Percentiles rank a stretch among this genome's conserved stretches.
Conservation (phyloP, 371 early-diverging fungal species). For the Mortierella sp. region DNA sequence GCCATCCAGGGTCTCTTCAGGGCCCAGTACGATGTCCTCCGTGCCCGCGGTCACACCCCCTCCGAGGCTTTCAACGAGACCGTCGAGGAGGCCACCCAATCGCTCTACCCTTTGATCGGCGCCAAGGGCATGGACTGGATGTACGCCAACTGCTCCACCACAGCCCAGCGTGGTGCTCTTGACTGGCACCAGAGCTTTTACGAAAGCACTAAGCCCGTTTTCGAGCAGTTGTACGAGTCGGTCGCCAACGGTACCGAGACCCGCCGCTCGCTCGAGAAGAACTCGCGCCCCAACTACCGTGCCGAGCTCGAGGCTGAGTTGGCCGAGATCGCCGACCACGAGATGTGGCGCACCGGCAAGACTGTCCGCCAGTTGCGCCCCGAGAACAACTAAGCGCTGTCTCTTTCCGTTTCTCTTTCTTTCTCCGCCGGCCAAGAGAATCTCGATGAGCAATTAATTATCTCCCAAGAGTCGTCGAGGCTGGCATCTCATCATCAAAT, state of each 20-base stretch:
- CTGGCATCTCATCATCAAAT: neutral
- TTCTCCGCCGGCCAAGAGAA: no score
- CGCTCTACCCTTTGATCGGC: constrained; percentile 96
- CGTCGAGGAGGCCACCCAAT: constrained; percentile 99
- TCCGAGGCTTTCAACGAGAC: constrained; percentile 99
- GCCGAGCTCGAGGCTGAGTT: constrained; percentile 92
- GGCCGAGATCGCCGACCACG: constrained; percentile 81
- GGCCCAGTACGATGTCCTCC: constrained; percentile 97
- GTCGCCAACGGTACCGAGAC: constrained; percentile 94
- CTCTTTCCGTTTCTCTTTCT: neutral
- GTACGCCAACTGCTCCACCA: constrained; percentile 97
- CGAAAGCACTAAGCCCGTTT: constrained; percentile 94
- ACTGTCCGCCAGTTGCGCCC: constrained; percentile 92
- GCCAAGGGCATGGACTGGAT: constrained; percentile 98
- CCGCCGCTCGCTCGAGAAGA: constrained; percentile 88
- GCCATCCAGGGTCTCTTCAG: constrained; percentile 97
- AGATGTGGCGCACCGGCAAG: constrained; percentile 91
- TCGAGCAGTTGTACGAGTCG: constrained; percentile 89
- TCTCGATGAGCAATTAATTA: neutral
- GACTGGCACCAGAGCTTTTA: constrained; percentile 98
- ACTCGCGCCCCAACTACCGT: constrained; percentile 93
- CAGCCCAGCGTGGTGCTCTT: constrained; percentile 95
- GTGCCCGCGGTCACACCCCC: constrained; percentile 95
- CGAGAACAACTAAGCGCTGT: constrained; percentile 67
- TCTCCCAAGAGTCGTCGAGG: neutral